Conservation (phyloP, 2,329 filamentous ascomycete genomes). For the Cylindrodendrum hubeiense region DNA sequence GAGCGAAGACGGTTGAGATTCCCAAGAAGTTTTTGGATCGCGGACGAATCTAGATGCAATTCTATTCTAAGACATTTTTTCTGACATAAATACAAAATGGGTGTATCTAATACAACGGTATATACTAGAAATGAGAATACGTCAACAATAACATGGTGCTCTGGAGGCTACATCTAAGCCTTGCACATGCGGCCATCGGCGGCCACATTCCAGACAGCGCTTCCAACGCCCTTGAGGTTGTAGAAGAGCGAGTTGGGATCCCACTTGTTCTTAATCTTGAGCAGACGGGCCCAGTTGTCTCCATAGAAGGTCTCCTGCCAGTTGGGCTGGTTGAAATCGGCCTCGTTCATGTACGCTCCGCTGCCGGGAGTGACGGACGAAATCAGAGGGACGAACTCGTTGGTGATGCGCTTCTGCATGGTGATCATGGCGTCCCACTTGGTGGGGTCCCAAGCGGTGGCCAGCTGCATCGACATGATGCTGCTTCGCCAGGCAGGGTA, state of each 20-base stretch:
- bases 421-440: constrained; percentile 46
- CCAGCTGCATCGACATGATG: constrained; percentile 48
- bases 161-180: not conserved
- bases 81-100: not conserved
- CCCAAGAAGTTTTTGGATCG: constrained; percentile 44
- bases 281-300: constrained; percentile 56
- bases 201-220: constrained; percentile 57
- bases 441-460: constrained; percentile 42
- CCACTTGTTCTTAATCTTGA: constrained; percentile 63
- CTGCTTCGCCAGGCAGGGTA: constrained; percentile 53
- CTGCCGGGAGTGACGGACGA: constrained; percentile 54
- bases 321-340: constrained; percentile 57
- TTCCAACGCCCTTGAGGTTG: constrained; percentile 62
- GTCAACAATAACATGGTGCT: not conserved
- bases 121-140: constrained; percentile 1
- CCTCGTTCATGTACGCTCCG: constrained; percentile 66
- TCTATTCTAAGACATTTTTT: not conserved
- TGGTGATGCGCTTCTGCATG: constrained; percentile 47
- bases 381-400: constrained; percentile 42
- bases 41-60: constrained; percentile 33
- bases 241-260: constrained; percentile 63
- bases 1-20: constrained; percentile 44
- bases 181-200: constrained; percentile 36
- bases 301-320: constrained; percentile 62
- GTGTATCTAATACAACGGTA: constrained; percentile 6